A percentile compares a stretch with the other conserved stretches of the same genome.
phyloP scores from a whole-genome alignment of 2,329 filamentous ascomycete species.

The Bipolaris sorokiniana region DNA sequence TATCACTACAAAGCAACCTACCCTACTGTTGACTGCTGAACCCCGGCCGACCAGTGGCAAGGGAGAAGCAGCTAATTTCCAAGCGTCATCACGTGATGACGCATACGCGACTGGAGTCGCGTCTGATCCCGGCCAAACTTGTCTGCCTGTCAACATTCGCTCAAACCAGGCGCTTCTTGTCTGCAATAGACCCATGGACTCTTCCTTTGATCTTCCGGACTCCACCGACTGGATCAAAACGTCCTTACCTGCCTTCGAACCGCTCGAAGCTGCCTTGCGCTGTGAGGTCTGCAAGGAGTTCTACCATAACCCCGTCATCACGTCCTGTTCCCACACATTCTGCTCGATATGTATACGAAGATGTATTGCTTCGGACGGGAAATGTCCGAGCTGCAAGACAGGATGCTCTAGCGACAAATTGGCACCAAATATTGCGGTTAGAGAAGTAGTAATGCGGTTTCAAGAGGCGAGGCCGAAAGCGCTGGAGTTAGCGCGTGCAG shows the following conservation, averaged over 20 bases:
- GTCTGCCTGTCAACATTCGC: slow-evolving; percentile 16
- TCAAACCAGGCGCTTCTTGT: slow-evolving; percentile 12
- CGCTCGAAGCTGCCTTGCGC: slow-evolving; percentile 82
- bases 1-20: background rate
- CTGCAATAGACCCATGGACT: slow-evolving; percentile 33
- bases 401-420: slow-evolving; percentile 83
- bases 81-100: slow-evolving; percentile 23
- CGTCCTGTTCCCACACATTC: slow-evolving; percentile 93
- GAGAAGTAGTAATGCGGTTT: slow-evolving; percentile 85
- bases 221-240: slow-evolving; percentile 86
- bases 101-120: slow-evolving; percentile 22
- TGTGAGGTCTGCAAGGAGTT: slow-evolving; percentile 99
- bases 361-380: slow-evolving; percentile 80
- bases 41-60: slow-evolving; percentile 2
- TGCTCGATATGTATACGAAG: slow-evolving; percentile 94
- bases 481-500: slow-evolving; percentile 67
- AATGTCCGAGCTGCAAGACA: slow-evolving; percentile 83
- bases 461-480: slow-evolving; percentile 66
- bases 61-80: slow-evolving; percentile 15
- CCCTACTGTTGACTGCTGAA: background rate
- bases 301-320: slow-evolving; percentile 92
- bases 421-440: slow-evolving; percentile 80
- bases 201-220: slow-evolving; percentile 64
- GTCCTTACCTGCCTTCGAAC: slow-evolving; percentile 67
- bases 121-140: slow-evolving; percentile 8